Conservation (phyloP, 148 eudicot genomes). For the Simmondsia chinensis region DNA sequence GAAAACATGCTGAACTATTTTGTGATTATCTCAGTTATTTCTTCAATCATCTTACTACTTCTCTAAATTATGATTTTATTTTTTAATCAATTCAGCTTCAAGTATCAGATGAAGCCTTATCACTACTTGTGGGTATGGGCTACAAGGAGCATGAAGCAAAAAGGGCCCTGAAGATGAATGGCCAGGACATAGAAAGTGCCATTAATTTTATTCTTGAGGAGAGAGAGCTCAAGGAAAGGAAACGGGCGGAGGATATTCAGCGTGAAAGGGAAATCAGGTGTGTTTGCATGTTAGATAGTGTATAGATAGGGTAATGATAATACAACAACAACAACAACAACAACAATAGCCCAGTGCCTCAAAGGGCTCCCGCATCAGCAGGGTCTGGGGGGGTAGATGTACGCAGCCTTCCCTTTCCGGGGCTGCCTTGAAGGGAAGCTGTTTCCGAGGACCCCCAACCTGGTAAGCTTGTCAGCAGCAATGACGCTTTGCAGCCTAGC, state of each 20-base stretch:
- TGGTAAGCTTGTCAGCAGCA: no score
- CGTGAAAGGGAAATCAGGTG: conserved; percentile 58
- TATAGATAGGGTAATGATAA: no score
- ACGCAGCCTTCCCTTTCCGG: no score
- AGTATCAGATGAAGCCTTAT: conserved; percentile 80
- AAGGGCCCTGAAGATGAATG: conserved; percentile 78
- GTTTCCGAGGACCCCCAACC: no score
- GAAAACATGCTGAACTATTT: no score
- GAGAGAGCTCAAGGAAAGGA: conserved; percentile 41
- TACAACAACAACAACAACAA: no score
- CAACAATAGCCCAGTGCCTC: no score
- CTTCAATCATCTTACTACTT: neutral
- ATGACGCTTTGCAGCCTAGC: no score
- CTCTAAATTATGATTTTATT: conserved; percentile 3
- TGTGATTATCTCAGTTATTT: neutral
- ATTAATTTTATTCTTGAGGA: conserved; percentile 73
- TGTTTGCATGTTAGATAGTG: no score
- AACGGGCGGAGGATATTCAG: conserved; percentile 48
- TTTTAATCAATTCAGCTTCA: conserved; percentile 71
- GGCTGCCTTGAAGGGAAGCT: no score
- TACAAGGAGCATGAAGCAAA: conserved; percentile 61
- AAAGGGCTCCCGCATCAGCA: no score
- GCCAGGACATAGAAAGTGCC: conserved; percentile 62
- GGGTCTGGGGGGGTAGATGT: no score
- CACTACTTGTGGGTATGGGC: conserved; percentile 79